Percentiles rank a stretch among this genome's conserved stretches.
These are phyloP conservation scores for Pythium brachiatum DNA, from an alignment of 352 stramenopile genomes.

Conservation along the genomic window DNA sequence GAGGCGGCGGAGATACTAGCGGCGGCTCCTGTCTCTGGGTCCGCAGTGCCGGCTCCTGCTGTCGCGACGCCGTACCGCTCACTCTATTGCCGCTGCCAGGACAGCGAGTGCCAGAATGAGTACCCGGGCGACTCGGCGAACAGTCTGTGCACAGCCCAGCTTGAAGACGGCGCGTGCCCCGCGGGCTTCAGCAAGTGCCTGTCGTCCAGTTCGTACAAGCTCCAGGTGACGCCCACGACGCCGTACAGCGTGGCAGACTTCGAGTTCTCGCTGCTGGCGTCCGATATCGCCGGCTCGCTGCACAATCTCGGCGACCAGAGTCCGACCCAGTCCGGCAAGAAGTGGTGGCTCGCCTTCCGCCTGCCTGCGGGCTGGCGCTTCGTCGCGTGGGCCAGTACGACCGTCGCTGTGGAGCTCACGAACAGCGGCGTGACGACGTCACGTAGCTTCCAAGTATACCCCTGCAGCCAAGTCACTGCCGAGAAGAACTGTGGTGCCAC, in stretches of 20 bases:
- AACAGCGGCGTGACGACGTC: background rate
- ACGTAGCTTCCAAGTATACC: constrained; percentile 33
- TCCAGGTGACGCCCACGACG: constrained; percentile 49
- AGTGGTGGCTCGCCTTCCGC: constrained; percentile 75
- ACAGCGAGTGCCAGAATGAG: constrained; percentile 67
- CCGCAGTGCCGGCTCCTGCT: too few relatives aligned
- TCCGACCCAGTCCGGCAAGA: constrained; percentile 38
- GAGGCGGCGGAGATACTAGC: background rate
- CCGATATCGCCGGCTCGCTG: constrained; percentile 67
- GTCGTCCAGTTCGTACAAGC: constrained; percentile 63
- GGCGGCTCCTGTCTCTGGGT: too few relatives aligned
- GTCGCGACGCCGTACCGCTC: constrained; percentile 45
- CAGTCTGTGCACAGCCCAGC: constrained; percentile 46
- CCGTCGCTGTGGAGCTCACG: constrained; percentile 42
- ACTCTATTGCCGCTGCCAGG: constrained; percentile 65
- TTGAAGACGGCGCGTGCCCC: constrained; percentile 49
- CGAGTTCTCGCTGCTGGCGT: constrained; percentile 67
- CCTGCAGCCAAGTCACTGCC: constrained; percentile 50
- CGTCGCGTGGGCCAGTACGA: constrained; percentile 61
- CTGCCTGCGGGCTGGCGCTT: constrained; percentile 67
- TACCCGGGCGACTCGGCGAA: constrained; percentile 36
- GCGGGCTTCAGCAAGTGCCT: constrained; percentile 58
- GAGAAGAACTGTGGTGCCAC: constrained; percentile 41
- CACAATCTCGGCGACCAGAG: constrained; percentile 63
- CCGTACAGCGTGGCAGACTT: constrained; percentile 64